A percentile compares a stretch with the other conserved stretches of the same genome.
phyloP scores from a whole-genome alignment of 2,329 filamentous ascomycete genomes.

The Aspergillus tubingensis region DNA sequence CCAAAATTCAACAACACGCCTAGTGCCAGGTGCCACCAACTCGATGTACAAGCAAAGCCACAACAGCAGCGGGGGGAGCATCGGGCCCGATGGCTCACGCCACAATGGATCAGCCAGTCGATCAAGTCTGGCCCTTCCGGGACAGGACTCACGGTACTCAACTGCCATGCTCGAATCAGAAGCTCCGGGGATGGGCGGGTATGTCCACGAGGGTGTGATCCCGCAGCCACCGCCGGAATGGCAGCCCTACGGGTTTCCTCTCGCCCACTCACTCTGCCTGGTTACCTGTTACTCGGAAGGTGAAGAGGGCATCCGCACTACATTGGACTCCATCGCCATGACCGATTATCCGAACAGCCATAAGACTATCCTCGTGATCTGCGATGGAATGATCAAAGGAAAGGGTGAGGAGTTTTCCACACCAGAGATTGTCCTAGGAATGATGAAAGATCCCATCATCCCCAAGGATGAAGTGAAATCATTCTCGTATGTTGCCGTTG shows the following conservation, averaged over 20 bases:
- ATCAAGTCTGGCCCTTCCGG: slow-evolving; percentile 58
- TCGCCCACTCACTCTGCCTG: slow-evolving; percentile 90
- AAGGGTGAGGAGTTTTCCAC: slow-evolving; percentile 84
- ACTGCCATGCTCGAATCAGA: slow-evolving; percentile 63
- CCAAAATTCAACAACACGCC: slow-evolving; percentile 72
- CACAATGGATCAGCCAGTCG: slow-evolving; percentile 45
- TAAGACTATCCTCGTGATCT: slow-evolving; percentile 94
- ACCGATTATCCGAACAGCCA: slow-evolving; percentile 99
- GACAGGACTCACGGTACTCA: slow-evolving; percentile 56
- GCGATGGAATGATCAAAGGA: slow-evolving; percentile 96
- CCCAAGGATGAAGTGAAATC: slow-evolving; percentile 79
- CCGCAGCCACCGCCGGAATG: slow-evolving; percentile 95
- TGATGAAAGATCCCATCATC: slow-evolving; percentile 91
- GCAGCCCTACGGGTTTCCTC: slow-evolving; percentile 93
- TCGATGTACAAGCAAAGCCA: slow-evolving; percentile 66
- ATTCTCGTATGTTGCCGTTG: slow-evolving; percentile 95
- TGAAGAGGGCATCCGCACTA: slow-evolving; percentile 86
- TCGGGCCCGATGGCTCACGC: slow-evolving; percentile 50
- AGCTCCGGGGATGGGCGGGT: slow-evolving; percentile 81
- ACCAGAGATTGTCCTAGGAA: slow-evolving; percentile 83
- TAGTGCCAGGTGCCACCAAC: slow-evolving; percentile 59
- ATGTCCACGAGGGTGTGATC: slow-evolving; percentile 93
- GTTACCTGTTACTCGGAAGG: slow-evolving; percentile 98
- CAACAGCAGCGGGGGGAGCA: slow-evolving; percentile 59
- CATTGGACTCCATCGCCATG: slow-evolving; percentile 91